phyloP scores from a whole-genome alignment of 202 grass and related monocot species.

The Brachypodium distachyon region DNA sequence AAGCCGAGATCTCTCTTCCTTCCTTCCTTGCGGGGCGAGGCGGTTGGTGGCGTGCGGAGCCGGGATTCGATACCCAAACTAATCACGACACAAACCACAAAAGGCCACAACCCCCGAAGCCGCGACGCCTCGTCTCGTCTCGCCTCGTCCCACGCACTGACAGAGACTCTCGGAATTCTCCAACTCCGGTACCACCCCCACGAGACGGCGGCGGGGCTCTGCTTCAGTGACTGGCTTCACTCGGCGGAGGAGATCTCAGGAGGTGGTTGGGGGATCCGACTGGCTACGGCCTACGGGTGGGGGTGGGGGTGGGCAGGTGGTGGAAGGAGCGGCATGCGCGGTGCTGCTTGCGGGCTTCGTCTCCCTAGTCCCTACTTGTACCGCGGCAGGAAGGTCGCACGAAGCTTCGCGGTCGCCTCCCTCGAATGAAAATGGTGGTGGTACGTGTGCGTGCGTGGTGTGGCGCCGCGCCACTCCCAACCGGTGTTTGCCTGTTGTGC shows the following conservation, averaged over 20 bases:
- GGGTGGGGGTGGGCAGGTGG: slow-evolving; percentile 18
- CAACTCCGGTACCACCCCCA: not conserved
- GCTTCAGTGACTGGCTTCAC: not conserved
- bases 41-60: slow-evolving; percentile 4
- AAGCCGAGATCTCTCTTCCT: not conserved
- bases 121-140: no score
- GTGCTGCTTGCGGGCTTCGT: no score
- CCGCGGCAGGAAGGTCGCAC: no score
- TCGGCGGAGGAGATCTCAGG: not conserved
- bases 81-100: not conserved
- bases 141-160: not conserved
- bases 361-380: no score
- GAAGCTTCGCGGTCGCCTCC: no score
- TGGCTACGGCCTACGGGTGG: not conserved
- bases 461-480: no score
- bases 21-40: not conserved
- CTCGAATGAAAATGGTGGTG: no score
- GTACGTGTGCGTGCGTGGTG: no score
- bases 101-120: not conserved
- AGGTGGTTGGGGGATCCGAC: not conserved
- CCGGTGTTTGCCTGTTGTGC: no score
- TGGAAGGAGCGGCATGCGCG: slow-evolving; percentile 16
- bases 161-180: not conserved
- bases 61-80: not conserved
- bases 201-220: not conserved